phyloP scores from a whole-genome alignment of 129 eudicot genomes.

The Pseudognaphalium luteoalbum region DNA sequence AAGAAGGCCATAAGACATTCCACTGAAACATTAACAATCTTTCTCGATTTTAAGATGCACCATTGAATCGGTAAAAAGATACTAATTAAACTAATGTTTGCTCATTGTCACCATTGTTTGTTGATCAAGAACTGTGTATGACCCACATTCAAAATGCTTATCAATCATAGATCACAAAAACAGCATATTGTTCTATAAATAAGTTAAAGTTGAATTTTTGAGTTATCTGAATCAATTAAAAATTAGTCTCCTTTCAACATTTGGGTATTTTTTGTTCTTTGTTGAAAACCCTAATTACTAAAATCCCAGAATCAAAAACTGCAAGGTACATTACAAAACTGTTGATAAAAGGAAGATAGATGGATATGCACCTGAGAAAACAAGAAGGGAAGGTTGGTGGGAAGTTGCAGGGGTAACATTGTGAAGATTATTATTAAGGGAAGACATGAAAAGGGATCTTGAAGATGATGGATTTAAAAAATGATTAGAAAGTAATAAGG shows the following conservation, averaged over 20 bases:
- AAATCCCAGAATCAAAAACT: not conserved
- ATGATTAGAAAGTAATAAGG: constrained; percentile 13
- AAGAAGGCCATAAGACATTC: too few species aligned
- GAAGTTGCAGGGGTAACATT: constrained; percentile 28
- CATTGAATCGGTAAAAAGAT: too few species aligned
- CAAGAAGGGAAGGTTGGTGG: constrained; percentile 69
- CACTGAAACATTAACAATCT: not conserved
- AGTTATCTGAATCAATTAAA: not conserved
- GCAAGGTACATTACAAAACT: not conserved
- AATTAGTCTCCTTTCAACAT: not conserved
- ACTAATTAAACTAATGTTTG: not conserved
- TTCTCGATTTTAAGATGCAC: not conserved
- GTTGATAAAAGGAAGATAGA: not conserved
- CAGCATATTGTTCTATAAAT: not conserved
- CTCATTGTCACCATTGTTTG: not conserved
- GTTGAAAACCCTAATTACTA: not conserved
- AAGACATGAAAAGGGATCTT: constrained; percentile 42
- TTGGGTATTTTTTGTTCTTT: not conserved
- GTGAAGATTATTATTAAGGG: constrained; percentile 9
- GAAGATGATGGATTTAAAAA: constrained; percentile 29
- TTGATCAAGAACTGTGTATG: not conserved
- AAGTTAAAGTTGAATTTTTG: not conserved
- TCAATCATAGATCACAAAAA: not conserved
- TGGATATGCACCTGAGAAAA: constrained; percentile 62
- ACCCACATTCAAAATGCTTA: not conserved